phyloP scores from a whole-genome alignment of 2,329 filamentous ascomycete genomes.

The Colletotrichum cordylinicola region DNA sequence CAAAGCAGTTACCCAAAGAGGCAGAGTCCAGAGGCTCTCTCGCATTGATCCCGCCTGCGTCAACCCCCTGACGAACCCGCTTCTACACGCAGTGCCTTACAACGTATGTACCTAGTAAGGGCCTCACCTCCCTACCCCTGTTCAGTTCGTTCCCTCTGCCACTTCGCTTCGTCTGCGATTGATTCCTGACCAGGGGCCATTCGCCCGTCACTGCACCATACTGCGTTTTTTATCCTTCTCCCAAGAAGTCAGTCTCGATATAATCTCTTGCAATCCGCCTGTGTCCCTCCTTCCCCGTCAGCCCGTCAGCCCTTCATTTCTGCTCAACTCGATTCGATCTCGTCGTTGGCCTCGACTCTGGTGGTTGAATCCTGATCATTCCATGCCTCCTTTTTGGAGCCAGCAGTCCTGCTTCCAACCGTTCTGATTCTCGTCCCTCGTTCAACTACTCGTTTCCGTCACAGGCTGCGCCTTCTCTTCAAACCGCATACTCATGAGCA shows the following conservation, averaged over 20 bases:
- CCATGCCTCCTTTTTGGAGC: slow-evolving; percentile 24
- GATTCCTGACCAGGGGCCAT: background rate
- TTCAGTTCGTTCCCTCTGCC: background rate
- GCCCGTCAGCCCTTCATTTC: background rate
- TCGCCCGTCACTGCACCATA: background rate
- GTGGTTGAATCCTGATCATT: slow-evolving; percentile 1
- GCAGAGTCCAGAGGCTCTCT: background rate
- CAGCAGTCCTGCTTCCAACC: slow-evolving; percentile 35
- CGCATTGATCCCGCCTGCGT: slow-evolving; percentile 21
- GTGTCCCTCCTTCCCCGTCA: background rate
- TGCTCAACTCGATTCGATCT: background rate
- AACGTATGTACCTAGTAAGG: background rate
- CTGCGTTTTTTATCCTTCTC: background rate
- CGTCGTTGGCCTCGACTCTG: background rate
- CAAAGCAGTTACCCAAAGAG: slow-evolving; percentile 2
- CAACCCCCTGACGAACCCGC: slow-evolving; percentile 6
- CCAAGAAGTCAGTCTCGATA: background rate
- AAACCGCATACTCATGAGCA: background rate
- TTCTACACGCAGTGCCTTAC: background rate
- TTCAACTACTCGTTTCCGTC: slow-evolving; percentile 24
- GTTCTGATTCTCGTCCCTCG: slow-evolving; percentile 30
- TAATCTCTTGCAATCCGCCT: background rate
- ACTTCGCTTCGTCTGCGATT: slow-evolving; percentile 15
- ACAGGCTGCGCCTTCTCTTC: slow-evolving; percentile 36
- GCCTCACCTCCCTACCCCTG: background rate